Percentiles rank a stretch among this genome's conserved stretches.
Conservation (phyloP, 805 yeast species). For the Saturnispora silvae region DNA sequence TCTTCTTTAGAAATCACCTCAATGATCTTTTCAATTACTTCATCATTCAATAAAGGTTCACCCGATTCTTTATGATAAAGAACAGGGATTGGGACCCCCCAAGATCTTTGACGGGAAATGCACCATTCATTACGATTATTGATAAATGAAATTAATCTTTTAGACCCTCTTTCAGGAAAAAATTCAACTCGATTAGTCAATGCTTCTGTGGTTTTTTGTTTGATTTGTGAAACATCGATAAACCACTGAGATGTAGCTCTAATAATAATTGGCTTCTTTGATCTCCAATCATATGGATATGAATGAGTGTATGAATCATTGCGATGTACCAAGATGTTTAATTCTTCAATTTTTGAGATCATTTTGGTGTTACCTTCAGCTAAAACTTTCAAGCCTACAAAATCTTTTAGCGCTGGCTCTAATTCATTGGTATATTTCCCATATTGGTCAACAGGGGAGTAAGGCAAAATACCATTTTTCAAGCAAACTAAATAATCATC, state of each 20-base stretch:
- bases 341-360: conserved; percentile 31
- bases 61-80: conserved; percentile 51
- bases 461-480: conserved; percentile 42
- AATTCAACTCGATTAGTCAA: conserved; percentile 51
- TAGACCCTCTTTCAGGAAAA: conserved; percentile 61
- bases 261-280: conserved; percentile 88
- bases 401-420: conserved; percentile 31
- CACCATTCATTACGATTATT: conserved; percentile 90
- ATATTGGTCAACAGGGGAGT: conserved; percentile 67
- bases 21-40: conserved; percentile 49
- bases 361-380: conserved; percentile 43
- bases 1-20: conserved; percentile 46
- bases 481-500: conserved; percentile 78
- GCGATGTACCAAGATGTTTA: conserved; percentile 37
- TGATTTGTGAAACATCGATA: conserved; percentile 70
- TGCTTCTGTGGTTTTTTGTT: conserved; percentile 48
- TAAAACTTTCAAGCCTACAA: conserved; percentile 52
- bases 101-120: conserved; percentile 85
- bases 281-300: conserved; percentile 96
- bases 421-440: conserved; percentile 56
- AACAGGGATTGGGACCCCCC: conserved; percentile 99
- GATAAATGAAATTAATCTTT: conserved; percentile 63
- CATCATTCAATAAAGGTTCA: conserved; percentile 51
- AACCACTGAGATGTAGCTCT: conserved; percentile 97
- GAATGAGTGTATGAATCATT: conserved; percentile 58